Conservation (phyloP, 116 monocot genomes). For the Zostera marina region DNA sequence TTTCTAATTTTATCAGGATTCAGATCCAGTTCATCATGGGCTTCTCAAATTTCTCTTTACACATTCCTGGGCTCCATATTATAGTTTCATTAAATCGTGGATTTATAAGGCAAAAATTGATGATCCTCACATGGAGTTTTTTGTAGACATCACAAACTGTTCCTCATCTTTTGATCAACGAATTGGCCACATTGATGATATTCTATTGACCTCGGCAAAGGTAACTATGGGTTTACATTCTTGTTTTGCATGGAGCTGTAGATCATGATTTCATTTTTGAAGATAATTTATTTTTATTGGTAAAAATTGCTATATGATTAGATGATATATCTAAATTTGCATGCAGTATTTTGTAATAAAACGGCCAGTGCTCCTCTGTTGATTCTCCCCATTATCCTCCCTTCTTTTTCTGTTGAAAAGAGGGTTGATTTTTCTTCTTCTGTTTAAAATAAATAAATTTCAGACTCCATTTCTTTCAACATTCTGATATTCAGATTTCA, state of each 20-base stretch:
- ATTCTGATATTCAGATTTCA: no score
- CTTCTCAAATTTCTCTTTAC: constrained; percentile 80
- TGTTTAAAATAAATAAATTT: no score
- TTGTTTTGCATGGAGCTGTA: not conserved
- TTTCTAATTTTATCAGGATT: constrained; percentile 42
- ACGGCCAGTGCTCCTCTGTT: no score
- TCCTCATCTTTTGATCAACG: constrained; percentile 5
- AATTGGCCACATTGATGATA: constrained; percentile 6
- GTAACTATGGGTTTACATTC: constrained; percentile 20
- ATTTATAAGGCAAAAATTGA: constrained; percentile 60
- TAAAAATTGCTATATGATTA: no score
- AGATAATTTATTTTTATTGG: no score
- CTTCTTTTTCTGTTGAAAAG: no score
- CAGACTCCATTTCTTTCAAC: no score
- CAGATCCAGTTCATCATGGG: constrained; percentile 46
- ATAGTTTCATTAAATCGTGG: constrained; percentile 75
- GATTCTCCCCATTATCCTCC: no score
- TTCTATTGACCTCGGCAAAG: constrained; percentile 26
- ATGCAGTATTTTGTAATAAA: no score
- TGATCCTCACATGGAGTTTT: constrained; percentile 77
- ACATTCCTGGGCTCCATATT: constrained; percentile 67
- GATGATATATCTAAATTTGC: no score
- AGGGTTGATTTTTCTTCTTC: no score
- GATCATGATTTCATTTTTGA: no score
- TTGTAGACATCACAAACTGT: constrained; percentile 24